These are phyloP conservation scores for Termitomyces sp. DNA, from an alignment of 1,284 basidiomycete species.

Conservation along the genomic window DNA sequence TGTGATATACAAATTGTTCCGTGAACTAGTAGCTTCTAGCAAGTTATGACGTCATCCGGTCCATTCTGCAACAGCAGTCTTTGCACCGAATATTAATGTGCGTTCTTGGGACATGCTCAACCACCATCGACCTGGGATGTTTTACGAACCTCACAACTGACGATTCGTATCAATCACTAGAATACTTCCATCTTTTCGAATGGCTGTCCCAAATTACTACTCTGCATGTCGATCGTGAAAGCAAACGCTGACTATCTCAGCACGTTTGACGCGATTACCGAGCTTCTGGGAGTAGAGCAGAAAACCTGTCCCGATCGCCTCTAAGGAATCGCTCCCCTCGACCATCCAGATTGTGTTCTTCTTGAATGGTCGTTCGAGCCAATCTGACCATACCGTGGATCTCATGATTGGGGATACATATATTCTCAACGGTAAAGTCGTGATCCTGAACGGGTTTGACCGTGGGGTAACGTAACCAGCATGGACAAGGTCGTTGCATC, in stretches of 20 bases:
- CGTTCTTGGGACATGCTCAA: too few species aligned
- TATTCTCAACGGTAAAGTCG: background rate
- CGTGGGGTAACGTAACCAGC: background rate
- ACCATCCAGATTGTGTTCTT: background rate
- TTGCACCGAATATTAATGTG: too few species aligned
- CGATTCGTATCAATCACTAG: too few species aligned
- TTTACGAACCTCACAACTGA: too few species aligned
- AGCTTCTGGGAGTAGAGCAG: background rate
- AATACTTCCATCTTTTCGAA: background rate
- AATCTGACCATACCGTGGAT: background rate
- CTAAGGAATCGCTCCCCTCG: background rate
- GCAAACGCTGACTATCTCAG: background rate
- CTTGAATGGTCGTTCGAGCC: background rate
- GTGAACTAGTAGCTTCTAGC: conserved; percentile 11
- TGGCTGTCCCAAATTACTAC: background rate
- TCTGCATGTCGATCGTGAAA: background rate
- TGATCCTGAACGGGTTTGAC: background rate
- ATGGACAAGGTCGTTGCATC: too few species aligned
- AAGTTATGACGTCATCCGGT: conserved; percentile 16
- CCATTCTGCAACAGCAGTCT: conserved; percentile 19
- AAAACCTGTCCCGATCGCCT: background rate
- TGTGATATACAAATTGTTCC: conserved; percentile 5
- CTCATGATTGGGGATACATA: background rate
- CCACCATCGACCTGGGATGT: too few species aligned
- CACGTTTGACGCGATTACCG: background rate